phyloP scores from a whole-genome alignment of 257 asterid genomes.

The Prunella vulgaris region DNA sequence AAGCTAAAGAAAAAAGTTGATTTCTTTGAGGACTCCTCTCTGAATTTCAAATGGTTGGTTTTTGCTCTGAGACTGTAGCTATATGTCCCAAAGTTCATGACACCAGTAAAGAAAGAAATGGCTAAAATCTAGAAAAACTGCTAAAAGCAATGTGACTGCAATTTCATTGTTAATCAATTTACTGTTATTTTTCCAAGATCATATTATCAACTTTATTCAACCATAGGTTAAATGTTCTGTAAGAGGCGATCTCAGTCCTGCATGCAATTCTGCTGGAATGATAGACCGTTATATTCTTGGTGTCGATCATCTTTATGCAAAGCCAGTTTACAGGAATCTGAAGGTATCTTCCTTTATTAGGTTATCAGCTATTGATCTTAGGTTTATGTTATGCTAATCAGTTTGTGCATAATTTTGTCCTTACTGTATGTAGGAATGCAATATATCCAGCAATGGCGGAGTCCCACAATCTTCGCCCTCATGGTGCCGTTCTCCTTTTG shows the following conservation, averaged over 20 bases:
- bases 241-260: slow-evolving; percentile 83
- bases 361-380: slow-evolving; percentile 10
- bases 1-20: neutral
- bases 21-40: neutral
- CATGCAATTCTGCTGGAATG: slow-evolving; percentile 87
- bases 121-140: neutral
- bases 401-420: neutral
- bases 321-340: slow-evolving; percentile 72
- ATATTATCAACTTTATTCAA: neutral
- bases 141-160: neutral
- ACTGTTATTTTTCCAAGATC: neutral
- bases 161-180: neutral
- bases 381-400: slow-evolving; percentile 13
- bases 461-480: slow-evolving; percentile 45
- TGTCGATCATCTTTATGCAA: slow-evolving; percentile 57
- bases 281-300: slow-evolving; percentile 76
- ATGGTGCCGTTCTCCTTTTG: slow-evolving; percentile 77
- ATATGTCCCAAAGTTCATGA: neutral
- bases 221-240: slow-evolving; percentile 73
- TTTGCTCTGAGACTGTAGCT: neutral
- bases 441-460: slow-evolving; percentile 36
- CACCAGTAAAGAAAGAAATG: neutral
- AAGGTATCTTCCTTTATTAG: slow-evolving; percentile 40
- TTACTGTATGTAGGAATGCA: slow-evolving; percentile 52
- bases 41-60: neutral